Evolutionary conservation across 805 yeast genomes (phyloP).

Genomic region (Candida corydali): DNA sequence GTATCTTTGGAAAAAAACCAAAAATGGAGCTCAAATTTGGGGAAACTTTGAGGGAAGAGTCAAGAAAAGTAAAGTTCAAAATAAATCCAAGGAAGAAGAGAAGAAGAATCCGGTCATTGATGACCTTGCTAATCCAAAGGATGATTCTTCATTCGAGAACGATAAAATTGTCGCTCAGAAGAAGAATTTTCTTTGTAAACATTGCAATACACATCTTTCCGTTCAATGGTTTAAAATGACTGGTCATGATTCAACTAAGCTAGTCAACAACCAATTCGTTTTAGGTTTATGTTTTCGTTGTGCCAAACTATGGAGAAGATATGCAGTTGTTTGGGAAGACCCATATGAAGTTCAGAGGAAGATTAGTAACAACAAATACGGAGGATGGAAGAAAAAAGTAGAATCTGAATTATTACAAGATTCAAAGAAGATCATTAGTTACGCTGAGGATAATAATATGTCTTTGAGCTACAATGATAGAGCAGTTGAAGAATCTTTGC

Average conservation of each 20-base stretch:
- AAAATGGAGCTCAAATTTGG: slow-evolving; percentile 73
- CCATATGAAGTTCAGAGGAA: slow-evolving; percentile 64
- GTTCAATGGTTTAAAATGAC: slow-evolving; percentile 69
- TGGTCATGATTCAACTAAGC: slow-evolving; percentile 45
- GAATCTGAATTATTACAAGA: slow-evolving; percentile 70
- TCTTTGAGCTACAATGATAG: slow-evolving; percentile 16
- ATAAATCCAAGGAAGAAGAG: slow-evolving; percentile 13
- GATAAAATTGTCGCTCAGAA: slow-evolving; percentile 41
- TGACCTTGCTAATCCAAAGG: slow-evolving; percentile 58
- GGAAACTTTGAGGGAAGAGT: slow-evolving; percentile 72
- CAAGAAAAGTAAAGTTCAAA: slow-evolving; percentile 49
- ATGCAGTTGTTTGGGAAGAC: slow-evolving; percentile 82
- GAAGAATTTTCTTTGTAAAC: slow-evolving; percentile 58
- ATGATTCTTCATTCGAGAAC: slow-evolving; percentile 67
- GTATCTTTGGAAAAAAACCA: slow-evolving; percentile 88
- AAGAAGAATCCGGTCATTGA: slow-evolving; percentile 23
- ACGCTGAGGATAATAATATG: slow-evolving; percentile 37
- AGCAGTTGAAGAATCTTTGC: background rate
- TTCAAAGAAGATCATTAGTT: slow-evolving; percentile 47
- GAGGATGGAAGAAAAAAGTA: slow-evolving; percentile 54
- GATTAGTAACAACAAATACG: slow-evolving; percentile 33
- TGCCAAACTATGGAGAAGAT: slow-evolving; percentile 87
- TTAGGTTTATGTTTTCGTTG: slow-evolving; percentile 79
- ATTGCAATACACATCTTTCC: slow-evolving; percentile 58
- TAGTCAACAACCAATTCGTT: slow-evolving; percentile 19